A percentile compares a stretch with the other conserved stretches of the same genome.
Evolutionary conservation across 345 rosid species (phyloP).

Genomic region (Stellera chamaejasme): DNA sequence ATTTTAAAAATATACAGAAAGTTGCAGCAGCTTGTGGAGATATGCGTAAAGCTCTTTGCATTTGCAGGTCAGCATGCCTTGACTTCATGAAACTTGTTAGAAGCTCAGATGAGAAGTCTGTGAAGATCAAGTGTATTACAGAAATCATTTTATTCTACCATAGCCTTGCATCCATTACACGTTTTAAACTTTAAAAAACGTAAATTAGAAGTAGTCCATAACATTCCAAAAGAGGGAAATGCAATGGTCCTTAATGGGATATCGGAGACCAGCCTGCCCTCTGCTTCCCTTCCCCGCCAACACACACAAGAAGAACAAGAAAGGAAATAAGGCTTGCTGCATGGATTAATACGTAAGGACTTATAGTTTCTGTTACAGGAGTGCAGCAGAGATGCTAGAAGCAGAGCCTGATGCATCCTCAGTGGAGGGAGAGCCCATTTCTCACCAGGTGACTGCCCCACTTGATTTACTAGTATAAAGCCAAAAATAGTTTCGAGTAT

Average conservation of each 20-base stretch:
- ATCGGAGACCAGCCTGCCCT: too few species aligned
- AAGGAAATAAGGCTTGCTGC: too few species aligned
- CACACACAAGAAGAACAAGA: too few species aligned
- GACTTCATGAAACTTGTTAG: neutral
- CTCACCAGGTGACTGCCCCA: constrained; percentile 20
- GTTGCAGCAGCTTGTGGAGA: constrained; percentile 96
- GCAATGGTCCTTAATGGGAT: too few species aligned
- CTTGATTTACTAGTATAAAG: constrained; percentile 14
- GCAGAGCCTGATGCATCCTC: constrained; percentile 28
- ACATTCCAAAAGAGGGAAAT: too few species aligned
- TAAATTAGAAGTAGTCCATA: too few species aligned
- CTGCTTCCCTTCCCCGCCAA: too few species aligned
- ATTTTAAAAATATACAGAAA: constrained; percentile 39
- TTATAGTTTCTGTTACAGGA: constrained; percentile 31
- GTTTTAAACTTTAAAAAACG: too few species aligned
- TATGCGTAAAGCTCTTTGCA: constrained; percentile 85
- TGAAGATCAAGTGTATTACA: neutral
- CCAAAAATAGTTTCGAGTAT: constrained; percentile 35
- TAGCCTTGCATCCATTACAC: too few species aligned
- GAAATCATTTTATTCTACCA: neutral
- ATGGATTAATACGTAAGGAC: too few species aligned
- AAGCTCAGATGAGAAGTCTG: too few species aligned
- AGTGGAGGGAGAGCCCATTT: constrained; percentile 15
- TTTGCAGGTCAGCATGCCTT: constrained; percentile 55
- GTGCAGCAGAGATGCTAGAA: constrained; percentile 75